phyloP scores from a whole-genome alignment of 1,284 basidiomycete species.

The Wallemia ichthyophaga region DNA sequence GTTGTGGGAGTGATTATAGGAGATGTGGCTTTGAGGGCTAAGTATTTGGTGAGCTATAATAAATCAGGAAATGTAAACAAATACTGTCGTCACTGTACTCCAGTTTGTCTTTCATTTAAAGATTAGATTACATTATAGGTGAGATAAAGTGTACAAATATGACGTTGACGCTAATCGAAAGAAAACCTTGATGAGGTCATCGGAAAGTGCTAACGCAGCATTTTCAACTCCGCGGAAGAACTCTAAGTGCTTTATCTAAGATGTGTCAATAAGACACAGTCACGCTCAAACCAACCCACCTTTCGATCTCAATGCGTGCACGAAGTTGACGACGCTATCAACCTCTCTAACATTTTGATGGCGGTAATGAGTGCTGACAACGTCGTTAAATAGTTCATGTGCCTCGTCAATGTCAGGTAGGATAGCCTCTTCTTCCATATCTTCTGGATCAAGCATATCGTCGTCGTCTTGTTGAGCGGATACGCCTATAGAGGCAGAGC shows the following conservation, averaged over 20 bases:
- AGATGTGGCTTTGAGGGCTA: too few relatives aligned
- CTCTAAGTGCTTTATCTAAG: background rate
- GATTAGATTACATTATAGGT: too few relatives aligned
- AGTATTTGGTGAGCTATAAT: too few relatives aligned
- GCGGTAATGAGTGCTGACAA: background rate
- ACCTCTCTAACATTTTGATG: background rate
- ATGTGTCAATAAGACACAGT: background rate
- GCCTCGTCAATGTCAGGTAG: background rate
- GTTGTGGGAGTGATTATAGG: background rate
- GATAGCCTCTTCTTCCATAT: background rate
- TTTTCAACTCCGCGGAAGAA: background rate
- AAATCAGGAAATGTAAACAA: too few relatives aligned
- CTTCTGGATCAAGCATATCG: background rate
- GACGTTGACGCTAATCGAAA: too few relatives aligned
- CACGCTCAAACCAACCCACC: background rate
- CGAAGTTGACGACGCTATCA: background rate
- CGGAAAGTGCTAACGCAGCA: too few relatives aligned
- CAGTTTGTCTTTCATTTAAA: too few relatives aligned
- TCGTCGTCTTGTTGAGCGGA: background rate
- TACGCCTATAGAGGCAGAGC: background rate
- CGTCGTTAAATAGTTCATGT: background rate
- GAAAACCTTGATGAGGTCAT: too few relatives aligned
- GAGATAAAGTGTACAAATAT: too few relatives aligned
- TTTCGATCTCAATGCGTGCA: background rate
- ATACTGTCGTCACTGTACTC: too few relatives aligned